These are phyloP conservation scores for Aspergillus clavatus DNA, from an alignment of 2,329 filamentous ascomycete genomes.

Conservation along the genomic window DNA sequence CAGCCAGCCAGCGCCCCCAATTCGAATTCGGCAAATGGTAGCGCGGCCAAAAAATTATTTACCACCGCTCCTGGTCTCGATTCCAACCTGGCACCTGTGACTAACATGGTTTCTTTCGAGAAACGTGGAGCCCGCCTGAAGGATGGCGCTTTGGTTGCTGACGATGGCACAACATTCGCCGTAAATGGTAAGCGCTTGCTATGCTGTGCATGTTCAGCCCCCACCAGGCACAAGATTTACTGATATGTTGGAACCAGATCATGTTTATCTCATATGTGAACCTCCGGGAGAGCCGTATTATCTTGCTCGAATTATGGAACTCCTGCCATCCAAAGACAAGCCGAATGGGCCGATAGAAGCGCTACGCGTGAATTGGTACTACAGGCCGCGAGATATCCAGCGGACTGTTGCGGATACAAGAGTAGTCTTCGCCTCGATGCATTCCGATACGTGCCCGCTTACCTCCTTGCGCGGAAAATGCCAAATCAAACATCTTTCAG, in stretches of 20 bases:
- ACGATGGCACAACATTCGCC: constrained; percentile 79
- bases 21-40: constrained; percentile 28
- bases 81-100: constrained; percentile 46
- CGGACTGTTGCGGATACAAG: constrained; percentile 88
- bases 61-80: constrained; percentile 29
- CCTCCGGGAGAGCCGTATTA: constrained; percentile 98
- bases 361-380: constrained; percentile 96
- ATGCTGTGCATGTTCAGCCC: constrained; percentile 10
- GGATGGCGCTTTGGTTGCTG: constrained; percentile 74
- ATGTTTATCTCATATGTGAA: constrained; percentile 96
- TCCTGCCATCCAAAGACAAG: constrained; percentile 77
- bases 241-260: constrained; percentile 43
- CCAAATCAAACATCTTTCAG: constrained; percentile 78
- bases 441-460: constrained; percentile 91
- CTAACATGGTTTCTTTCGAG: constrained; percentile 87
- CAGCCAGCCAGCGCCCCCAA: constrained; percentile 49
- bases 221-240: constrained; percentile 10
- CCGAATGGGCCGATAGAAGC: constrained; percentile 70
- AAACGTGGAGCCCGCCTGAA: constrained; percentile 63
- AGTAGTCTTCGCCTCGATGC: constrained; percentile 93
- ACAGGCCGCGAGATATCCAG: constrained; percentile 91
- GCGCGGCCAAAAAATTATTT: constrained; percentile 35
- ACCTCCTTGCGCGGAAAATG: constrained; percentile 92
- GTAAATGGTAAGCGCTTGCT: constrained; percentile 76
- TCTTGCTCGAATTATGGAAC: constrained; percentile 96